Evolutionary conservation across 108 stramenopile genomes (phyloP).

Genomic region (Nitzschia sp.): DNA sequence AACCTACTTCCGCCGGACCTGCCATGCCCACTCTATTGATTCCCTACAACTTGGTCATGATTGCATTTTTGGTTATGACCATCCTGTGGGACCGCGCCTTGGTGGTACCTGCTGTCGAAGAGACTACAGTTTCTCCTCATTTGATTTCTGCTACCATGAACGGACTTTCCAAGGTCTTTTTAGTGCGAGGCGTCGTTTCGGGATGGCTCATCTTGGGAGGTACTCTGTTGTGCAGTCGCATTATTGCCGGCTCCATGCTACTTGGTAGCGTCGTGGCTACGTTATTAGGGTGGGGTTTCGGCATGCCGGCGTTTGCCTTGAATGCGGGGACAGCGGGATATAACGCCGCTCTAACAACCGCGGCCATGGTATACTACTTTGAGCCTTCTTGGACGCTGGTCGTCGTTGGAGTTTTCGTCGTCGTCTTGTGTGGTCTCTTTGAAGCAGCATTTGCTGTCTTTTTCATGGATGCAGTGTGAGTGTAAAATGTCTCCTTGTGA

Average conservation of each 20-base stretch:
- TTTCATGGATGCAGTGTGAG: slow-evolving; percentile 13
- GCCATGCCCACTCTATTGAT: slow-evolving; percentile 20
- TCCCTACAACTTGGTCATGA: slow-evolving; percentile 31
- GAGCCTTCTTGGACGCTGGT: slow-evolving; percentile 22
- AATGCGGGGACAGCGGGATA: slow-evolving; percentile 29
- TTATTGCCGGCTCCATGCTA: slow-evolving; percentile 15
- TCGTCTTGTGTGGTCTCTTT: slow-evolving; percentile 12
- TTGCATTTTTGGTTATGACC: slow-evolving; percentile 18
- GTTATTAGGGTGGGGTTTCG: slow-evolving; percentile 7
- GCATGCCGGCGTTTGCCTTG: background rate
- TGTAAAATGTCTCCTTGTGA: background rate
- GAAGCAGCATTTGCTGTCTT: slow-evolving; percentile 10
- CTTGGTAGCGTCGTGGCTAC: slow-evolving; percentile 12
- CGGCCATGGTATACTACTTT: slow-evolving; percentile 25
- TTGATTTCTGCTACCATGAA: slow-evolving; percentile 16
- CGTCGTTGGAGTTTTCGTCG: slow-evolving; percentile 18
- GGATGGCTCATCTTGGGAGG: slow-evolving; percentile 31
- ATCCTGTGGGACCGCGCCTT: slow-evolving; percentile 30
- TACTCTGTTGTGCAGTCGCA: slow-evolving; percentile 32
- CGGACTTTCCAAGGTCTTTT: slow-evolving; percentile 18
- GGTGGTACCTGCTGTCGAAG: background rate
- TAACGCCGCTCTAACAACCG: slow-evolving; percentile 24
- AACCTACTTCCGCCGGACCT: background rate
- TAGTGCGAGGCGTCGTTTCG: slow-evolving; percentile 11
- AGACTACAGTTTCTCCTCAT: background rate